A percentile compares a stretch with the other conserved stretches of the same genome.
Conservation (phyloP, 176 grass and related monocot genomes). For the Raddia guianensis region DNA sequence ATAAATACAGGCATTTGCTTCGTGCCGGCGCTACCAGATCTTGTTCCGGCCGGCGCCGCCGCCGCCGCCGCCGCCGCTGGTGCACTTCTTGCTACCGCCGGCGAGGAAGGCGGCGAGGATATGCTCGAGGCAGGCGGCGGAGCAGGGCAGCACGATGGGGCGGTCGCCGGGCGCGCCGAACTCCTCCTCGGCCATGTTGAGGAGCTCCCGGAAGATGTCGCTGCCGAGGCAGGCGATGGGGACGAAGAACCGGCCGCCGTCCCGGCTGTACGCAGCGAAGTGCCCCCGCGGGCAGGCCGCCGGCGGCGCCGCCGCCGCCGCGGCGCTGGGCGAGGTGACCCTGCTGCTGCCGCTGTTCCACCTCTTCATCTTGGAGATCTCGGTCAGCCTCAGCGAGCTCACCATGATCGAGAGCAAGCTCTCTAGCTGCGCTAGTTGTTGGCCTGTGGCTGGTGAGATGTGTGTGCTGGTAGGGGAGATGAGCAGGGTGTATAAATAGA, state of each 20-base stretch:
- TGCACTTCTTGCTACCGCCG: conserved; percentile 31
- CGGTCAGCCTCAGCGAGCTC: conserved; percentile 49
- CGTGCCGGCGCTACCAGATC: conserved; percentile 39
- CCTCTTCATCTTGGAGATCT: conserved; percentile 56
- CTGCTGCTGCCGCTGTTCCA: conserved; percentile 35
- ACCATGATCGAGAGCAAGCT: conserved; percentile 24
- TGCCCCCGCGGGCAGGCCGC: conserved; percentile 57
- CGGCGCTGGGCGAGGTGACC: conserved; percentile 41
- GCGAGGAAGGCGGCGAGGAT: conserved; percentile 48
- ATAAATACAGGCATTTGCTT: not conserved
- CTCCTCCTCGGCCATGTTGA: conserved; percentile 75
- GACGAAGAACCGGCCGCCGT: conserved; percentile 63
- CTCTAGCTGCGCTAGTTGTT: not conserved
- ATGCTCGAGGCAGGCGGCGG: conserved; percentile 45
- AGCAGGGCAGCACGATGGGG: conserved; percentile 74
- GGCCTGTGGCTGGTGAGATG: conserved; percentile 17
- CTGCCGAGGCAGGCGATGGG: conserved; percentile 64
- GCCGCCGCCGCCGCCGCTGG: not conserved
- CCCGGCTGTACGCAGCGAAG: conserved; percentile 65
- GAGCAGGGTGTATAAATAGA: conserved; percentile 50
- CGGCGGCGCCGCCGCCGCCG: not conserved
- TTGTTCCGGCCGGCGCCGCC: conserved; percentile 30
- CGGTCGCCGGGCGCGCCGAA: conserved; percentile 58
- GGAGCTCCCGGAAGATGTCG: conserved; percentile 63
- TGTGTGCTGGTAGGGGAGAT: not conserved